Conservation (phyloP, 2,329 filamentous ascomycete genomes). For the Epichloe sibirici region DNA sequence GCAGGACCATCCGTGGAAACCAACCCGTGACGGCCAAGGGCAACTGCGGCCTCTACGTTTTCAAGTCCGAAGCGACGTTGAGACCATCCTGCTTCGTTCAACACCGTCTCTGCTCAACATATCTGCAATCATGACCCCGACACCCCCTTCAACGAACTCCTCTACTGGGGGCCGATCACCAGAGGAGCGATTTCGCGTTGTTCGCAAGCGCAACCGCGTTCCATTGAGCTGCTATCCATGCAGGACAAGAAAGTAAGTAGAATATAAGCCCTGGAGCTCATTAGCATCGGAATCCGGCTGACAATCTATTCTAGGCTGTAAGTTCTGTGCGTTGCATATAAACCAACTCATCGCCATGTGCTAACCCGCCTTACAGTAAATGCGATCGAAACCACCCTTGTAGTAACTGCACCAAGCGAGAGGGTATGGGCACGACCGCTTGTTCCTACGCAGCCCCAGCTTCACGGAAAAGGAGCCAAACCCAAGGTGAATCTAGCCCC, state of each 20-base stretch:
- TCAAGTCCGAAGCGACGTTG: not conserved
- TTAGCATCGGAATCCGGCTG: not conserved
- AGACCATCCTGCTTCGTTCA: not conserved
- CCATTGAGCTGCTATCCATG: slow-evolving; percentile 88
- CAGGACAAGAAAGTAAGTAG: slow-evolving; percentile 70
- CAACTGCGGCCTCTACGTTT: not conserved
- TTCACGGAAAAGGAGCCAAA: slow-evolving; percentile 61
- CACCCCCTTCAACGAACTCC: slow-evolving; percentile 65
- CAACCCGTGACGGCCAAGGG: not conserved
- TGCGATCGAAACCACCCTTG: slow-evolving; percentile 87
- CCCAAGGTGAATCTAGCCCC: slow-evolving; percentile 48
- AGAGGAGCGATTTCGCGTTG: slow-evolving; percentile 74
- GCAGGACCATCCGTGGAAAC: not conserved
- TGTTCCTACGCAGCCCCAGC: slow-evolving; percentile 73
- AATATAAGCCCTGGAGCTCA: not conserved
- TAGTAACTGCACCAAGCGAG: slow-evolving; percentile 87
- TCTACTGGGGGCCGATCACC: slow-evolving; percentile 69
- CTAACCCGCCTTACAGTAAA: slow-evolving; percentile 48
- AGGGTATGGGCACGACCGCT: slow-evolving; percentile 65
- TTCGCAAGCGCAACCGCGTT: slow-evolving; percentile 83
- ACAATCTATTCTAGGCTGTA: slow-evolving; percentile 24
- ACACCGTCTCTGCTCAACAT: not conserved
- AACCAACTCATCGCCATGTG: not conserved
- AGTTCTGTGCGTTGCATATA: slow-evolving; percentile 7
- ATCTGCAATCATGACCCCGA: slow-evolving; percentile 50